Conservation (phyloP, 345 rosid species). For the Trapa incisa region DNA sequence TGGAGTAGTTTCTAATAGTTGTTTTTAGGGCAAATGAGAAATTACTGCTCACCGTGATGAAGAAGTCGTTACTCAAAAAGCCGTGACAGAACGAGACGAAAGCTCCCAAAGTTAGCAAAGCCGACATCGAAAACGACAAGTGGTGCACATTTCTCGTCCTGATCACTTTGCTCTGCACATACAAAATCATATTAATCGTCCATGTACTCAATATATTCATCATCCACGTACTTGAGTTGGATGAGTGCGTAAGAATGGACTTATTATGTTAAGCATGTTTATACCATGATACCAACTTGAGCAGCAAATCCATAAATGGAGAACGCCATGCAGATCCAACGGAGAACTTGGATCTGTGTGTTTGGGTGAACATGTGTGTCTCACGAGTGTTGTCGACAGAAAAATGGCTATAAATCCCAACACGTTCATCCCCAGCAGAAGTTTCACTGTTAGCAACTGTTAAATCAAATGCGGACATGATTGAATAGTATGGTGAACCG, state of each 20-base stretch:
- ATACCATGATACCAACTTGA: conserved; percentile 63
- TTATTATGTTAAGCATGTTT: not conserved
- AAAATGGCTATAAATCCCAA: conserved; percentile 48
- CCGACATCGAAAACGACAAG: conserved; percentile 63
- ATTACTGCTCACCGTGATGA: conserved; percentile 49
- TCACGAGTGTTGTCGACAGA: conserved; percentile 28
- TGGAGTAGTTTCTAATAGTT: no score
- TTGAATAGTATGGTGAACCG: not conserved
- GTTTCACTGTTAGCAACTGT: conserved; percentile 45
- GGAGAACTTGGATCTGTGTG: conserved; percentile 36
- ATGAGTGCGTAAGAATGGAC: no score
- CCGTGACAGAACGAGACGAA: conserved; percentile 91
- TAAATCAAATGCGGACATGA: not conserved
- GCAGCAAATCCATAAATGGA: conserved; percentile 62
- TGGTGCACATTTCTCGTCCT: conserved; percentile 70
- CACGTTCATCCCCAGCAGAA: conserved; percentile 33
- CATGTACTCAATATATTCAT: no score
- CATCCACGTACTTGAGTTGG: no score
- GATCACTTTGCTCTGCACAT: conserved; percentile 64
- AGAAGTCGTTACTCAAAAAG: conserved; percentile 39
- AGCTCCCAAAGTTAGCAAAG: conserved; percentile 73
- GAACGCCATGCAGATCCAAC: conserved; percentile 69
- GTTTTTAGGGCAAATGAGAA: not conserved
- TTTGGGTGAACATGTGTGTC: conserved; percentile 14
- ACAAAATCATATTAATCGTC: no score